Evolutionary conservation across 805 yeast species (phyloP), one percentile per base, ranked within the genome.

Genomic region (Lipomyces yamadae): DNA sequence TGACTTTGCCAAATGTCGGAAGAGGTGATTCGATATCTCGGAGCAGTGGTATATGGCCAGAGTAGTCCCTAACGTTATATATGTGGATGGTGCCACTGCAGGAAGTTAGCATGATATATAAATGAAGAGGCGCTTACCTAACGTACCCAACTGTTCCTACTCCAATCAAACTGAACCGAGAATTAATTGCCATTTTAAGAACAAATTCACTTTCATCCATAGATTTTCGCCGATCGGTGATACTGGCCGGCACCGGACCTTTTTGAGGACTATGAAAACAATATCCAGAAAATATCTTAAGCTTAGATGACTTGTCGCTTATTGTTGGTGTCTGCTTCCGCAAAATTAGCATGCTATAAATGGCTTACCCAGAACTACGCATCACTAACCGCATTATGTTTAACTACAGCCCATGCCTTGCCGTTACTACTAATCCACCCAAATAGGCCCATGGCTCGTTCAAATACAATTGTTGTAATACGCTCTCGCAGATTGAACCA

Each of bases 91-190:
- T 72, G 0, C 84, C 84, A 54, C 68, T 67, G 45, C 10, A 24
- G 6, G 15, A 18, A 8, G 29, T 48, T 39, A 50, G 32, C 50
- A 56, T 4, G 3, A 33, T 18, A 42, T 42, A 32, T 8, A 45
- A 10, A 18, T 55, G 32, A 13, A 15, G 8, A 0, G n/a, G 30
- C 34, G 18, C 32, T 2, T 62, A 42, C n/a, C 18, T 7, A 29
- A 52, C 67, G 35, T 11, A 66, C 70, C 76, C 73, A 7, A 72
- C 70, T n/a, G 81, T 72, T 4, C 79, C 81, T 10, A 82, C 74
- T 32, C 82, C 81, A 3, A 82, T 74, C 37, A 80, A 68, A 60
- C 81, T 79, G 68, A 81, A 80, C 15, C 80, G 73, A 15, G 80
- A 77, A 64, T 83, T 84, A 34, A 82, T 78, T 15, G 79, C 76